These are phyloP conservation scores for Pezizomycotina sp. DNA, from an alignment of 2,329 filamentous ascomycete genomes.

Conservation along the genomic window DNA sequence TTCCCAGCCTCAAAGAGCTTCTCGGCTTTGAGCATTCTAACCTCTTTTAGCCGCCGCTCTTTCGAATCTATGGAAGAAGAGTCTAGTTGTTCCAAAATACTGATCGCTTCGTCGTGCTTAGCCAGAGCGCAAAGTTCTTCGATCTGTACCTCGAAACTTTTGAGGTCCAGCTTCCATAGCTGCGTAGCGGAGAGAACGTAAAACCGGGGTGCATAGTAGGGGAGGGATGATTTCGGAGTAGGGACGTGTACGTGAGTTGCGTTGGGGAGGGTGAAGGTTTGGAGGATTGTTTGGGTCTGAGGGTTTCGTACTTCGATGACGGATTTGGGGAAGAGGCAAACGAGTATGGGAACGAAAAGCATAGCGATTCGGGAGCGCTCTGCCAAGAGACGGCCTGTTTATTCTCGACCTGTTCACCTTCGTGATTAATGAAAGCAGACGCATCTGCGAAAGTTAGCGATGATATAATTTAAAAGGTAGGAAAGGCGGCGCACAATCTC, in stretches of 20 bases:
- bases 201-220: conserved; percentile 90
- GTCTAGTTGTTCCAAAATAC: conserved; percentile 73
- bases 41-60: conserved; percentile 57
- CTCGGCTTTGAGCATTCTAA: conserved; percentile 86
- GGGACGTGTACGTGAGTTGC: conserved; percentile 79
- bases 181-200: conserved; percentile 78
- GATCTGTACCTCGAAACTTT: conserved; percentile 80
- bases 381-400: conserved; percentile 87
- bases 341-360: conserved; percentile 89
- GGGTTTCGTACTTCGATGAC: conserved; percentile 82
- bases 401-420: conserved; percentile 58
- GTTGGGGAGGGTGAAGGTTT: conserved; percentile 65
- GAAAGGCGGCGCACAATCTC: conserved; percentile 43
- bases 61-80: conserved; percentile 70
- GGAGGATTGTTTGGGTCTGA: conserved; percentile 73
- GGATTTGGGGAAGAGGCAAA: conserved; percentile 49
- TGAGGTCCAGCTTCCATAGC: conserved; percentile 91
- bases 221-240: conserved; percentile 80
- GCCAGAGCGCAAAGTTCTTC: conserved; percentile 58
- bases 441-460: conserved; percentile 38
- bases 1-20: conserved; percentile 64
- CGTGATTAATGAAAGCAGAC: conserved; percentile 72
- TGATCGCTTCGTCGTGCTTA: conserved; percentile 80
- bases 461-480: background rate
- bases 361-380: conserved; percentile 70